A percentile compares a stretch with the other conserved stretches of the same genome.
Conservation (phyloP, 2,329 filamentous ascomycete genomes). For the Diaporthe ilicicola region DNA sequence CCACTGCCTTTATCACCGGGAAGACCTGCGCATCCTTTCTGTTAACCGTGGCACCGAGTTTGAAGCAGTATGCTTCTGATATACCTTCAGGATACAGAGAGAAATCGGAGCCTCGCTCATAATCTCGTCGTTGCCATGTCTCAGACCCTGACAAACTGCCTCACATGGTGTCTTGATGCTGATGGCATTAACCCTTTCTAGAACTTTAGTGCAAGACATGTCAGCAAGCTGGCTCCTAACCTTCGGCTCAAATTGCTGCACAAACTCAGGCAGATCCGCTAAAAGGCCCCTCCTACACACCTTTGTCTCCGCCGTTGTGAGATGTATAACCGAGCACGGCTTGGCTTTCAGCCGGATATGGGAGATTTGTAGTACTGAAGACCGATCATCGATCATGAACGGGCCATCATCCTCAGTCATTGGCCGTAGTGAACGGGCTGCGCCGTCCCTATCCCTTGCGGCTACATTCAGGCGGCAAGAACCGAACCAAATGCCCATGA, state of each 20-base stretch:
- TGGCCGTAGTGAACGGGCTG: neutral
- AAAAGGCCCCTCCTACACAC: neutral
- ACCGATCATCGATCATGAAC: neutral
- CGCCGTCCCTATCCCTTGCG: constrained; percentile 10
- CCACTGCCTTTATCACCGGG: constrained; percentile 1
- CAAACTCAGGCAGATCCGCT: neutral
- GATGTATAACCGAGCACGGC: neutral
- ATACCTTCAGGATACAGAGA: neutral
- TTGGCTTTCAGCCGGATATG: constrained; percentile 3
- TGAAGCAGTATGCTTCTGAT: neutral
- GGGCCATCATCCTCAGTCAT: neutral
- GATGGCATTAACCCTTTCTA: neutral
- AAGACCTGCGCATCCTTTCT: neutral
- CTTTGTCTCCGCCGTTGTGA: neutral
- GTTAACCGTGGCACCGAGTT: neutral
- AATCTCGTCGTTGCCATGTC: neutral
- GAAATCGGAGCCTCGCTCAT: neutral
- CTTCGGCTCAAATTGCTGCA: neutral
- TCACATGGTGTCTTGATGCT: neutral
- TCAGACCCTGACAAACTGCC: constrained; percentile 6
- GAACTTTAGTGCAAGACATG: constrained; percentile 2
- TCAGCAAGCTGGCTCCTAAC: neutral
- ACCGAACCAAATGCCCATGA: neutral
- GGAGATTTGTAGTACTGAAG: neutral
- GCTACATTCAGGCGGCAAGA: neutral